Evolutionary conservation across 495 filamentous ascomycete genomes (phyloP), one percentile per base, ranked within the genome.

Genomic region (Tuber indicum): DNA sequence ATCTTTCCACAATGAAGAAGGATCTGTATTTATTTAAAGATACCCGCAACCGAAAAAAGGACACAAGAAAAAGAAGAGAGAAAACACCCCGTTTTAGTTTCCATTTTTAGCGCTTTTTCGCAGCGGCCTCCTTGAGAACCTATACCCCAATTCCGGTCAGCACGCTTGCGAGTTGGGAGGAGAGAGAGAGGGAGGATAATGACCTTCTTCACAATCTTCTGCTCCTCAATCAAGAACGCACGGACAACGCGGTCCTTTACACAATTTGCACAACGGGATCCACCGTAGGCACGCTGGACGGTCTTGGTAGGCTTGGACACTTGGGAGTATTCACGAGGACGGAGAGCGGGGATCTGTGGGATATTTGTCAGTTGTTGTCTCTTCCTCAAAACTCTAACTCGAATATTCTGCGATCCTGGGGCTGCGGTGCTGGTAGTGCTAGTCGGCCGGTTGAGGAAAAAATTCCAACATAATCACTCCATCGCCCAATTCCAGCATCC

Each of bases 131-230:
- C 87, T 92, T 92, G 86, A 93, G 89, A 78, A 84, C 82, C 82
- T 84, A 45, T 74, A 26, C 71, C 45, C 26, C 39, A 17, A 46
- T 42, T 73, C n/a, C 21, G 32, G 44, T 66, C 23, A 23, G 58
- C 10, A 69, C 46, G 21, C 49, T 1, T 46, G 46, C 17, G n/a
- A 23, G 17, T 43, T 41, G 49, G 21, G 71, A 9, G 44, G 70
- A 12, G 0, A 32, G n/a, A 32, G n/a, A 46, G 43, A 9, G 26
- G 14, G 45, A 43, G 45, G 47, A 76, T 72, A 44, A 74, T 49
- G 41, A 98, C 96, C 92, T 98, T 98, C 93, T 99, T 98, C 87
- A 99, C 96, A 83, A 99, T 98, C 93, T 98, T 98, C 89, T 99
- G 96, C 90, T 99, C 96, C 89, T 98, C 96, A 82, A 98, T 98